phyloP scores from a whole-genome alignment of 1,139 yeast species.

The Ogataea hybrid region DNA sequence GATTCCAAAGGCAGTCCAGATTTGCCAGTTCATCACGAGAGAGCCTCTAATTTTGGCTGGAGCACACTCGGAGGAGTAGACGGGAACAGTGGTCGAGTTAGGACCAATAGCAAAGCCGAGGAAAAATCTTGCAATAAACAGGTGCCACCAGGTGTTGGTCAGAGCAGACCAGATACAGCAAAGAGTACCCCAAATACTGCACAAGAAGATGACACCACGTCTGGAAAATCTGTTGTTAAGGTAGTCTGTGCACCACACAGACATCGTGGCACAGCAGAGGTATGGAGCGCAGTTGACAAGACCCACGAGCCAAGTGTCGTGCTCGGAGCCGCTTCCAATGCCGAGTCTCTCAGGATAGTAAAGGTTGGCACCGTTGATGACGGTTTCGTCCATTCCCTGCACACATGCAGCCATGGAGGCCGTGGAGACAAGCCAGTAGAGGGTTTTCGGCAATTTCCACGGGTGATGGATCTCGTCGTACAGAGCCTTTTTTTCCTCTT shows the following conservation, averaged over 20 bases:
- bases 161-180: constrained; percentile 81
- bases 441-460: constrained; percentile 32
- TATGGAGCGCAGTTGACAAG: constrained; percentile 82
- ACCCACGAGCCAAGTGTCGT: constrained; percentile 70
- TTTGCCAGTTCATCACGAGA: constrained; percentile 35
- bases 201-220: constrained; percentile 68
- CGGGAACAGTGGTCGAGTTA: constrained; percentile 40
- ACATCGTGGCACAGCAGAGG: constrained; percentile 63
- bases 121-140: constrained; percentile 38
- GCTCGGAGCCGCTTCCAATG: constrained; percentile 43
- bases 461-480: constrained; percentile 34
- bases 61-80: constrained; percentile 38
- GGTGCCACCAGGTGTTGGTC: constrained; percentile 70
- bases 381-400: constrained; percentile 92
- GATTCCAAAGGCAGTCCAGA: constrained; percentile 39
- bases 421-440: constrained; percentile 64
- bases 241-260: constrained; percentile 75
- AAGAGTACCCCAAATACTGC: constrained; percentile 62
- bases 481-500: constrained; percentile 53
- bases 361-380: constrained; percentile 78
- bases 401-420: constrained; percentile 92
- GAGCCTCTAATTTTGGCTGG: constrained; percentile 36
- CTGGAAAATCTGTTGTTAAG: constrained; percentile 66
- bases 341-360: constrained; percentile 63
- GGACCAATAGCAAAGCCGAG: constrained; percentile 44